Evolutionary conservation across 75 land plant species (phyloP).

Genomic region (Cryptomeria japonica): DNA sequence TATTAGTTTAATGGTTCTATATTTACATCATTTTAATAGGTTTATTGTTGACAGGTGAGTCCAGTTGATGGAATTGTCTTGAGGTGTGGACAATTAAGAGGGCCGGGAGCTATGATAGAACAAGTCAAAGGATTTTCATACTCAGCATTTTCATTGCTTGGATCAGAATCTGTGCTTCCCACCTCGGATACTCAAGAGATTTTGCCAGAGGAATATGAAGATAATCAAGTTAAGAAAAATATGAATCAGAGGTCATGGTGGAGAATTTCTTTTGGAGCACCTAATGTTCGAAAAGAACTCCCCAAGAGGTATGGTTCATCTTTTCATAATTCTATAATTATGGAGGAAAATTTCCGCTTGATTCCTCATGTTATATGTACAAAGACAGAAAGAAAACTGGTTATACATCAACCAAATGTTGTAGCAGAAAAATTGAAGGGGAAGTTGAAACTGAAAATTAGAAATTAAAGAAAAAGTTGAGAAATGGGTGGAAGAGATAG

Average conservation of each 20-base stretch:
- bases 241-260: conserved; percentile 50
- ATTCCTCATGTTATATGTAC: not conserved
- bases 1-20: not conserved
- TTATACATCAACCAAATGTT: not conserved
- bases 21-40: not conserved
- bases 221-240: conserved; percentile 16
- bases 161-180: conserved; percentile 51
- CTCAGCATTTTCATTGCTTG: conserved; percentile 83
- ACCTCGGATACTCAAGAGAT: conserved; percentile 23
- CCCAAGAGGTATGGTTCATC: conserved; percentile 1
- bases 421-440: not conserved
- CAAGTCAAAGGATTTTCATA: conserved; percentile 98
- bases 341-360: not conserved
- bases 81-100: conserved; percentile 70
- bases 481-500: no score
- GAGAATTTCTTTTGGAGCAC: conserved; percentile 53
- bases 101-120: conserved; percentile 82
- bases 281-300: conserved; percentile 28
- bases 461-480: no score
- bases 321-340: not conserved
- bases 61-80: conserved; percentile 95
- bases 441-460: not conserved
- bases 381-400: not conserved
- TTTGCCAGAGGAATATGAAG: conserved; percentile 20
- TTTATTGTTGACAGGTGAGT: conserved; percentile 57